phyloP scores from a whole-genome alignment of 2,329 filamentous ascomycete genomes.

The Furcasterigmium furcatum region DNA sequence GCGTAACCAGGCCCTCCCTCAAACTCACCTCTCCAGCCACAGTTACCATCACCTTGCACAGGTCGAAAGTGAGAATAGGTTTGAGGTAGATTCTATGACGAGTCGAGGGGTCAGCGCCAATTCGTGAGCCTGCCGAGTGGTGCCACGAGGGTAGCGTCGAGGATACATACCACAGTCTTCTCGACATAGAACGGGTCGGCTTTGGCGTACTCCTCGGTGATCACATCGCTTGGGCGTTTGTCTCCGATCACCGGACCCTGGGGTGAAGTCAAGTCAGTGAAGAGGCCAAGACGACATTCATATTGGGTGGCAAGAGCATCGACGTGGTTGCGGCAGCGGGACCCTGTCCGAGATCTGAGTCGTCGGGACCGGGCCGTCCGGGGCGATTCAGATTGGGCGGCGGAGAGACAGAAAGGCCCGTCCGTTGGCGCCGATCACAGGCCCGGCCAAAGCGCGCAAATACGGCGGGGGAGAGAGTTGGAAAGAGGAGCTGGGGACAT shows the following conservation, averaged over 20 bases:
- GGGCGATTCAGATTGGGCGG: not conserved
- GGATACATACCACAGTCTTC: conserved; percentile 70
- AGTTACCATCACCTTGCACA: conserved; percentile 90
- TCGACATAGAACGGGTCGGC: conserved; percentile 81
- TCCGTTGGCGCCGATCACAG: not conserved
- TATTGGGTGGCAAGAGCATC: not conserved
- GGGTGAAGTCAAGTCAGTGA: conserved; percentile 11
- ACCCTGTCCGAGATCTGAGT: not conserved
- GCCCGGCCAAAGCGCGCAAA: not conserved
- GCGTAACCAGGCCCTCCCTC: no score
- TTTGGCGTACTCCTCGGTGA: conserved; percentile 83
- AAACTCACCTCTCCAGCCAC: conserved; percentile 95
- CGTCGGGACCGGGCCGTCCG: conserved; percentile 1
- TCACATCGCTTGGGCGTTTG: conserved; percentile 71
- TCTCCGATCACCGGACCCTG: conserved; percentile 83
- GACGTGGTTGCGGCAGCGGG: not conserved
- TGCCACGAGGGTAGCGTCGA: not conserved
- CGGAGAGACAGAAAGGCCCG: not conserved
- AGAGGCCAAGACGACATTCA: no score
- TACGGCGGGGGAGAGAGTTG: not conserved
- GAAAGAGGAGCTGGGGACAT: not conserved
- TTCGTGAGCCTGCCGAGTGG: conserved; percentile 1
- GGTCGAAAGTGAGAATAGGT: conserved; percentile 86
- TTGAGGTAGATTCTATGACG: conserved; percentile 66
- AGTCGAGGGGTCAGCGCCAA: conserved; percentile 11